These are phyloP conservation scores for Solanum etuberosum DNA, from an alignment of 257 asterid genomes.

Conservation along the genomic window DNA sequence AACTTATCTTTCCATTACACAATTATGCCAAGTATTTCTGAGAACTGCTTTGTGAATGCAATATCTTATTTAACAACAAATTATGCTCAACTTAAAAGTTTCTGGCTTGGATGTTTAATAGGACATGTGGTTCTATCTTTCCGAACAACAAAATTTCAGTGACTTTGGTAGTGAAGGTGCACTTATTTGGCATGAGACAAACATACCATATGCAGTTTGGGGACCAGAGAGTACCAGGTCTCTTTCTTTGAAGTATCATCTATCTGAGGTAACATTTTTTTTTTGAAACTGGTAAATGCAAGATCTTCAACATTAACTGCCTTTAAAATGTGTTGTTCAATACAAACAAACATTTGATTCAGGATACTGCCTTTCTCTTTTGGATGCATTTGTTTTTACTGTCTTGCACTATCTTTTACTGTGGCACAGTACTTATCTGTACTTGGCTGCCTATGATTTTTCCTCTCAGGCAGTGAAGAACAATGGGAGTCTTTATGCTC, in stretches of 20 bases:
- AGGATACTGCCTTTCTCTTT: background rate
- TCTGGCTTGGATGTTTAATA: slow-evolving; percentile 13
- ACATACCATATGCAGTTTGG: slow-evolving; percentile 95
- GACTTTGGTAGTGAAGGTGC: slow-evolving; percentile 79
- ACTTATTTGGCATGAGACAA: slow-evolving; percentile 90
- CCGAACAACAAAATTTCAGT: slow-evolving; percentile 56
- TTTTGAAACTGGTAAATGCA: background rate
- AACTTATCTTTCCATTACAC: background rate
- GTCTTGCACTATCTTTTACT: background rate
- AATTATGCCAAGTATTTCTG: background rate
- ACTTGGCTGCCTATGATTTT: background rate
- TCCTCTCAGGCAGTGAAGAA: slow-evolving; percentile 58
- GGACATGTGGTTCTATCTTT: slow-evolving; percentile 96
- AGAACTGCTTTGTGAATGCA: background rate
- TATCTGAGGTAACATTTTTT: slow-evolving; percentile 54
- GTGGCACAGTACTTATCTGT: background rate
- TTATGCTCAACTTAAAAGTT: background rate
- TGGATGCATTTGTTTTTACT: background rate
- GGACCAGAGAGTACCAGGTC: slow-evolving; percentile 63
- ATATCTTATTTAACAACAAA: background rate
- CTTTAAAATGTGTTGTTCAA: background rate
- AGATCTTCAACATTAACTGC: background rate
- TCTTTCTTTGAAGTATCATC: slow-evolving; percentile 61
- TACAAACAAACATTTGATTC: background rate
- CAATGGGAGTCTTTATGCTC: slow-evolving; percentile 91